phyloP scores from a whole-genome alignment of 2,329 filamentous ascomycete species.

The Alternaria ethzedia region DNA sequence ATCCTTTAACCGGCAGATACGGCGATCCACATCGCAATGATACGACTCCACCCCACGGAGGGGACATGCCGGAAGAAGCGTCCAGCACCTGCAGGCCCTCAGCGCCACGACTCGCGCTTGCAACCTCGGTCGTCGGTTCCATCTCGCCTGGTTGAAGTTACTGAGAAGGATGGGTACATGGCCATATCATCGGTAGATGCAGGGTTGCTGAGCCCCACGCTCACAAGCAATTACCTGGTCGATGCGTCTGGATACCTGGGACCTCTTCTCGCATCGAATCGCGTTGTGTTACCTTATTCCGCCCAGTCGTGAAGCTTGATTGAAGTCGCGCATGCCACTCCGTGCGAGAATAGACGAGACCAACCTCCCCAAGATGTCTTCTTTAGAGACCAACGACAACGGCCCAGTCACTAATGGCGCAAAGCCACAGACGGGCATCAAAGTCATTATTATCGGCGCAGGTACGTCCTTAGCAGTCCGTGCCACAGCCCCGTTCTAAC shows the following conservation, averaged over 20 bases:
- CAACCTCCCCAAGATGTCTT: slow-evolving; percentile 30
- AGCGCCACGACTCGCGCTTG: slow-evolving; percentile 1
- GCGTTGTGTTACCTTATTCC: not conserved
- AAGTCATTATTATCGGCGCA: slow-evolving; percentile 58
- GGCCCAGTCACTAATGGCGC: not conserved
- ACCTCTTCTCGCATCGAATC: not conserved
- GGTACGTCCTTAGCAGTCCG: slow-evolving; percentile 36
- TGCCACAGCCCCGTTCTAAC: not conserved
- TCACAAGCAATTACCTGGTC: slow-evolving; percentile 5
- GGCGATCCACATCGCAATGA: slow-evolving; percentile 6
- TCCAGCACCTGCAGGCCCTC: not conserved
- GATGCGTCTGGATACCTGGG: not conserved
- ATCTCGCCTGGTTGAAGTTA: slow-evolving; percentile 19
- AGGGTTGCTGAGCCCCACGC: slow-evolving; percentile 19
- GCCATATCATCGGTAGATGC: slow-evolving; percentile 5
- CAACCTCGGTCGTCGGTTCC: slow-evolving; percentile 1
- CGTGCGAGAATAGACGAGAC: slow-evolving; percentile 25
- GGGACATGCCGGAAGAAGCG: slow-evolving; percentile 6
- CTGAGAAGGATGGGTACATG: not conserved
- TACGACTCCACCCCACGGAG: not conserved
- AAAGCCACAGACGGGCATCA: slow-evolving; percentile 55
- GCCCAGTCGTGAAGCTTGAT: not conserved
- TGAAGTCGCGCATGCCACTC: slow-evolving; percentile 21
- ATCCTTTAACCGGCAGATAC: slow-evolving; percentile 24
- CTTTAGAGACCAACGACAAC: slow-evolving; percentile 11